Evolutionary conservation across 352 stramenopile genomes (phyloP).

Genomic region (Globisporangium lucens): DNA sequence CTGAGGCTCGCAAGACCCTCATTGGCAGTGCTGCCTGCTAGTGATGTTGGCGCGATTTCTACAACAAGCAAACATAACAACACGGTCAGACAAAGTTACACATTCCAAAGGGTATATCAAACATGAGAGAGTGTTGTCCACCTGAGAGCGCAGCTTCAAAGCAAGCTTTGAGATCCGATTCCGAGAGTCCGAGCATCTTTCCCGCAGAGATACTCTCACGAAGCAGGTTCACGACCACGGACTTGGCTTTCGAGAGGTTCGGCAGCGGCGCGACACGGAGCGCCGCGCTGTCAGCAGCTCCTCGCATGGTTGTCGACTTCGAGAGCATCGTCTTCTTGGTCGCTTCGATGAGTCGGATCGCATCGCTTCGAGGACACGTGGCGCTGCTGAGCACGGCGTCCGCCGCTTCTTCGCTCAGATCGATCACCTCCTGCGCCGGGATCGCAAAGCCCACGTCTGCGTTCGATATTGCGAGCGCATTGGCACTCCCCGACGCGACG

Average conservation of each 20-base stretch:
- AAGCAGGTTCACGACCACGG: conserved; percentile 30
- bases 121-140: neutral
- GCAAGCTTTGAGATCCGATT: conserved; percentile 27
- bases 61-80: neutral
- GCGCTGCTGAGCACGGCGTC: conserved; percentile 38
- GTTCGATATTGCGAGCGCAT: conserved; percentile 42
- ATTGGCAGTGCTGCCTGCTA: neutral
- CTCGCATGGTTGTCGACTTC: neutral
- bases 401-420: conserved; percentile 47
- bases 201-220: conserved; percentile 32
- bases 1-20: neutral
- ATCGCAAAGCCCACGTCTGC: conserved; percentile 52
- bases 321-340: conserved; percentile 29
- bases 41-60: neutral
- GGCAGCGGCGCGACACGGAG: conserved; percentile 7
- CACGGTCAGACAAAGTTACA: neutral
- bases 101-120: neutral
- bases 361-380: conserved; percentile 42
- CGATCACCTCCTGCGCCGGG: conserved; percentile 34
- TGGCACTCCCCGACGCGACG: conserved; percentile 38
- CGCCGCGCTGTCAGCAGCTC: neutral
- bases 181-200: conserved; percentile 28
- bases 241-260: conserved; percentile 16
- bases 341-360: conserved; percentile 46
- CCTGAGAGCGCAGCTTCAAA: conserved; percentile 27